phyloP scores from a whole-genome alignment of 352 stramenopile genomes.

The Globisporangium parvum region DNA sequence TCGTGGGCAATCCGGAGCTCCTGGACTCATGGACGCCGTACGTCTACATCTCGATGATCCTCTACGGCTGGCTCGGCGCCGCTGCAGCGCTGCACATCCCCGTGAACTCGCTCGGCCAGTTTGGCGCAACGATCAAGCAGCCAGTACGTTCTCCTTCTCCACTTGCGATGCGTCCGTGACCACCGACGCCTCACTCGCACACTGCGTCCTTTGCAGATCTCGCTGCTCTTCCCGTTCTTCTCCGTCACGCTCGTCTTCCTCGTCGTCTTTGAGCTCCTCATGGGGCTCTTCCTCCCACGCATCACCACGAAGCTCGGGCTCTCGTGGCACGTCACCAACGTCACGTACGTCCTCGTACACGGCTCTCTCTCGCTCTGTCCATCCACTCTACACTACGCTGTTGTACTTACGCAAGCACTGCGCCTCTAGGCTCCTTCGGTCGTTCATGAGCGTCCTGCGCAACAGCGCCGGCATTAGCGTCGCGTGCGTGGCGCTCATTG shows the following conservation, averaged over 20 bases:
- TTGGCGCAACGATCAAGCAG: constrained; percentile 83
- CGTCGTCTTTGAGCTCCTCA: constrained; percentile 61
- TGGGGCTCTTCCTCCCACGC: constrained; percentile 53
- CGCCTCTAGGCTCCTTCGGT: constrained; percentile 43
- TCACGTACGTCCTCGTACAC: constrained; percentile 70
- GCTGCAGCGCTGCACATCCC: constrained; percentile 72
- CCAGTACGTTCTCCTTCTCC: constrained; percentile 33
- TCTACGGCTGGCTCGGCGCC: constrained; percentile 82
- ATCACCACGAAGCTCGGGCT: constrained; percentile 45
- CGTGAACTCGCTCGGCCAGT: constrained; percentile 55
- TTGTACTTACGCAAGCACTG: background rate
- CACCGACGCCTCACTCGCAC: background rate
- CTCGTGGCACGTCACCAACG: constrained; percentile 57
- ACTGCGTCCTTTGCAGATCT: constrained; percentile 35
- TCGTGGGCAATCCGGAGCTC: constrained; percentile 80
- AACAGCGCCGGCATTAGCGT: constrained; percentile 82
- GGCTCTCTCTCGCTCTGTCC: constrained; percentile 3
- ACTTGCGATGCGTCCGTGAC: no score
- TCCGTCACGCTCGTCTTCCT: constrained; percentile 75
- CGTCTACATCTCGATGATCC: constrained; percentile 82
- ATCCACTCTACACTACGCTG: background rate
- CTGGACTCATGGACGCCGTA: constrained; percentile 84
- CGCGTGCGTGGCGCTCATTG: constrained; percentile 73
- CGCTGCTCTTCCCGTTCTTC: constrained; percentile 84
- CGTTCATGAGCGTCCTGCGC: constrained; percentile 73